phyloP scores from a whole-genome alignment of 306 rosid genomes.

The Arachis hypogaea region DNA sequence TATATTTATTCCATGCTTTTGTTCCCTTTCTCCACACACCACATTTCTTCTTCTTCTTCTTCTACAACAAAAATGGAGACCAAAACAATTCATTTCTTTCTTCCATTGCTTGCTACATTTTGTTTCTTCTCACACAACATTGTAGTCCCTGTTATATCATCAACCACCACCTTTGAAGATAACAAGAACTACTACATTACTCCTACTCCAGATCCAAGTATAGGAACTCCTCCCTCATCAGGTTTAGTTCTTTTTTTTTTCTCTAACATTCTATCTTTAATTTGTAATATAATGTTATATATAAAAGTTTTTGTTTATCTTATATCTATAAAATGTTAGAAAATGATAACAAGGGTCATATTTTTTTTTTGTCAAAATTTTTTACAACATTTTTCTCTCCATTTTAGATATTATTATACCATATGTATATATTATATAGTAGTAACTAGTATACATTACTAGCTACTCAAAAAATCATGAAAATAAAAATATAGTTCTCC shows the following conservation, averaged over 20 bases:
- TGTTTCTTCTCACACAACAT: slow-evolving; percentile 64
- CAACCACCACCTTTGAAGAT: slow-evolving; percentile 54
- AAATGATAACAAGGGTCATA: too few species aligned
- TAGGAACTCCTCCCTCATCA: slow-evolving; percentile 58
- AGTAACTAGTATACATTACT: not conserved
- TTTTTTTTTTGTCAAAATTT: too few species aligned
- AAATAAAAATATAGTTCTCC: not conserved
- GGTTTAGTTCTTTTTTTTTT: slow-evolving; percentile 50
- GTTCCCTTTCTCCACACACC: slow-evolving; percentile 34
- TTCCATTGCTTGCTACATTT: slow-evolving; percentile 52
- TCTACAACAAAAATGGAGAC: slow-evolving; percentile 44
- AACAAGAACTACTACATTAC: slow-evolving; percentile 65
- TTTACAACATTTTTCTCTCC: too few species aligned
- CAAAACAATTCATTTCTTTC: slow-evolving; percentile 47
- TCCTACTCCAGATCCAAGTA: slow-evolving; percentile 53
- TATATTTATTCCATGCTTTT: slow-evolving; percentile 52
- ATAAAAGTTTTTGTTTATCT: too few species aligned
- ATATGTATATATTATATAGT: too few species aligned
- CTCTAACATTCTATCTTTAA: slow-evolving; percentile 1
- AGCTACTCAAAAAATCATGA: not conserved
- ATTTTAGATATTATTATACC: too few species aligned
- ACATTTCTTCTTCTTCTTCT: slow-evolving; percentile 18
- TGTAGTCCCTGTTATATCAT: slow-evolving; percentile 50
- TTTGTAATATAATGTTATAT: too few species aligned
- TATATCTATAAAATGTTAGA: too few species aligned